phyloP scores from a whole-genome alignment of 2,329 filamentous ascomycete species.

The Tolypocladium ophioglossoides region DNA sequence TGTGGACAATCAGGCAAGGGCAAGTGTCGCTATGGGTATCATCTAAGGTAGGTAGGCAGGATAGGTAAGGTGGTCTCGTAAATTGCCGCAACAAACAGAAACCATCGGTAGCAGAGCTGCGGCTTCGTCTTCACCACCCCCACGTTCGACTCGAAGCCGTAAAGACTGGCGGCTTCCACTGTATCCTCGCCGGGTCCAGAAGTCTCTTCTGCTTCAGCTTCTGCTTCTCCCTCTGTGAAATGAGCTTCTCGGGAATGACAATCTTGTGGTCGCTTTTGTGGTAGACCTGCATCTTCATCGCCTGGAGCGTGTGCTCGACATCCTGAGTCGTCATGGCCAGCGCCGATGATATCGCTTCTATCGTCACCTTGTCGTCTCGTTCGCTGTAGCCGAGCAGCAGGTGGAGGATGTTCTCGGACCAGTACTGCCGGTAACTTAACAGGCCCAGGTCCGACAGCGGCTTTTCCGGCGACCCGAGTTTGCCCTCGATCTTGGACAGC shows the following conservation, averaged over 20 bases:
- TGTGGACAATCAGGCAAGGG: not conserved
- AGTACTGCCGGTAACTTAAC: slow-evolving; percentile 91
- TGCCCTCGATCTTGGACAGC: slow-evolving; percentile 87
- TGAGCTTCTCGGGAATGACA: slow-evolving; percentile 74
- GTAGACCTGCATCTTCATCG: slow-evolving; percentile 89
- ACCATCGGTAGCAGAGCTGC: not conserved
- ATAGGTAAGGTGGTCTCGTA: not conserved
- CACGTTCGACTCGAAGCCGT: slow-evolving; percentile 82
- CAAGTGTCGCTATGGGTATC: not conserved
- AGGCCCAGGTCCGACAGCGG: slow-evolving; percentile 89
- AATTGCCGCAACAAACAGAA: not conserved
- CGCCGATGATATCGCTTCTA: slow-evolving; percentile 69
- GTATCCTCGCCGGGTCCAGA: slow-evolving; percentile 69
- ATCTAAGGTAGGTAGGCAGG: not conserved
- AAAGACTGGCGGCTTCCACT: slow-evolving; percentile 96
- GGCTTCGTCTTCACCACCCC: slow-evolving; percentile 55
- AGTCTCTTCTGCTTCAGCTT: slow-evolving; percentile 65
- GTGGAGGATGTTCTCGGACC: slow-evolving; percentile 91
- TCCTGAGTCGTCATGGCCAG: slow-evolving; percentile 97
- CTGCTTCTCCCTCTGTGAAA: slow-evolving; percentile 70
- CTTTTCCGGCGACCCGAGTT: slow-evolving; percentile 93
- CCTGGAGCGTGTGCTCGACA: slow-evolving; percentile 88
- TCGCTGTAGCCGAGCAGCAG: slow-evolving; percentile 66
- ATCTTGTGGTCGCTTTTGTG: slow-evolving; percentile 96
- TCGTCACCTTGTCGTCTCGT: slow-evolving; percentile 61